Conservation (phyloP, 768 basidiomycete genomes). For the Pisolithus sp. region DNA sequence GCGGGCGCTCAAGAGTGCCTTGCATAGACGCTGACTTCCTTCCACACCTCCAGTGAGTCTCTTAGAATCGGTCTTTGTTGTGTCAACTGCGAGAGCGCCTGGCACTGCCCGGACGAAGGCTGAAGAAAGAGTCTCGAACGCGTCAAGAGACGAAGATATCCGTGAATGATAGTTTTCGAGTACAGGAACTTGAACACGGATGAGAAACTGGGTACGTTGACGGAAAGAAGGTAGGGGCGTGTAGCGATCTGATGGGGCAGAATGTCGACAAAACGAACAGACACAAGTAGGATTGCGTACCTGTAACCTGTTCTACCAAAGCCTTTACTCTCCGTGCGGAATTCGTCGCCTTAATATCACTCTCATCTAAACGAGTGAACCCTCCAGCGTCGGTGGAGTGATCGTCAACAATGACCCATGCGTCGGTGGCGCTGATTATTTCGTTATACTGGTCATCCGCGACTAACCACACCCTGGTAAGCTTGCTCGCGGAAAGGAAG, state of each 20-base stretch:
- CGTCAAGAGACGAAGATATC: slow-evolving; percentile 81
- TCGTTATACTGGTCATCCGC: slow-evolving; percentile 81
- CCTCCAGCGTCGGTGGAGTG: slow-evolving; percentile 41
- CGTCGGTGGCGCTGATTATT: slow-evolving; percentile 73
- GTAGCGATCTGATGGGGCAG: slow-evolving; percentile 74
- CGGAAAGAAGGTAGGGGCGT: slow-evolving; percentile 71
- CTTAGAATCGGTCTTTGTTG: slow-evolving; percentile 41
- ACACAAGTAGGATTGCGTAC: slow-evolving; percentile 32
- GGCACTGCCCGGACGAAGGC: slow-evolving; percentile 87
- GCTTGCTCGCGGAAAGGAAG: background rate
- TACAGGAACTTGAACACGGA: slow-evolving; percentile 78
- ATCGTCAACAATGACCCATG: slow-evolving; percentile 79
- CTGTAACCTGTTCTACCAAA: slow-evolving; percentile 87
- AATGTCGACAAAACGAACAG: background rate
- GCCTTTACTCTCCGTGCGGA: slow-evolving; percentile 81
- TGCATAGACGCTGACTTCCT: slow-evolving; percentile 77
- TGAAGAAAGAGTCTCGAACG: slow-evolving; percentile 88
- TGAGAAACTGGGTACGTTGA: slow-evolving; percentile 80
- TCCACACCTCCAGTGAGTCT: slow-evolving; percentile 76
- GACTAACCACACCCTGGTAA: slow-evolving; percentile 42
- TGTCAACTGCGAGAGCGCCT: slow-evolving; percentile 67
- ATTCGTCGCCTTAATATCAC: slow-evolving; percentile 62
- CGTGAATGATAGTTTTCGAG: slow-evolving; percentile 72
- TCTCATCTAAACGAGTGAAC: slow-evolving; percentile 10
- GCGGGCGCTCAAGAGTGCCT: slow-evolving; percentile 76